phyloP scores from a whole-genome alignment of 768 basidiomycete species.

The Pleurotus salmoneostramineus region DNA sequence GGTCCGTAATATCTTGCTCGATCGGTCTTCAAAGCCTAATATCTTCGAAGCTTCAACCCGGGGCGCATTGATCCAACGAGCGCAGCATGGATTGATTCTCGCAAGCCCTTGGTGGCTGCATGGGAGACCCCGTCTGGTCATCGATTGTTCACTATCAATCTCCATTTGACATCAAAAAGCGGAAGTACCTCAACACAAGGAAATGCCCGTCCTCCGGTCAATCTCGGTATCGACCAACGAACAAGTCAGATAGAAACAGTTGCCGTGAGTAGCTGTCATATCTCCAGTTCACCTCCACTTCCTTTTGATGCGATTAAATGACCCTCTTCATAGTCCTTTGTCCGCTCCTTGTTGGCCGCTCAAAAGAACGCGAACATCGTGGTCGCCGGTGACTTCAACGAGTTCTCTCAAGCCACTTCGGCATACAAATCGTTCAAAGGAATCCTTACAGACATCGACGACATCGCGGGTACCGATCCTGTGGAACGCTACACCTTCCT shows the following conservation, averaged over 20 bases:
- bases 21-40: neutral
- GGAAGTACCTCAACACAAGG: conserved; percentile 53
- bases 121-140: conserved; percentile 44
- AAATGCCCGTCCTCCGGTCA: conserved; percentile 56
- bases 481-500: conserved; percentile 60
- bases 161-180: conserved; percentile 56
- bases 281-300: neutral
- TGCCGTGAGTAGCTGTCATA: conserved; percentile 32
- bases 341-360: conserved; percentile 35
- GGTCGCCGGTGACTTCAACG: conserved; percentile 61
- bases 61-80: conserved; percentile 59
- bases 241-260: conserved; percentile 46
- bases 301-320: too few relatives aligned
- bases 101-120: conserved; percentile 57
- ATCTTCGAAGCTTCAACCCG: conserved; percentile 49
- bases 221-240: conserved; percentile 43
- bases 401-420: conserved; percentile 49
- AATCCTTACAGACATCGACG: conserved; percentile 47
- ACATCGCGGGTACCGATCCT: conserved; percentile 38
- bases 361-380: conserved; percentile 45
- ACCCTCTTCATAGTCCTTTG: conserved; percentile 36
- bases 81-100: conserved; percentile 47
- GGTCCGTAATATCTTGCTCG: conserved; percentile 22
- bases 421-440: conserved; percentile 41
- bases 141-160: conserved; percentile 54